These are phyloP conservation scores for Stevia rebaudiana DNA, from an alignment of 140 eudicot genomes.

Conservation along the genomic window DNA sequence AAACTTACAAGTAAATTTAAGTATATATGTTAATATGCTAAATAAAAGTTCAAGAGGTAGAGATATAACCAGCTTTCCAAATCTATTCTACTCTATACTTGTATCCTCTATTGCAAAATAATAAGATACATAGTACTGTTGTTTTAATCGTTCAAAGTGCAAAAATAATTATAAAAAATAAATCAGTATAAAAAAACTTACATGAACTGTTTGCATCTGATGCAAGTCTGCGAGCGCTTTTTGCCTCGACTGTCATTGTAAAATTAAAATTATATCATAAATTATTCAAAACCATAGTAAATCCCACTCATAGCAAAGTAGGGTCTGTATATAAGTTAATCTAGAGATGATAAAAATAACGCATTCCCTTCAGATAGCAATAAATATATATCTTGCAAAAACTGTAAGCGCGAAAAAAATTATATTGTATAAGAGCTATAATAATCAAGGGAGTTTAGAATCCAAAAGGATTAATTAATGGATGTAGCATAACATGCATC, in stretches of 20 bases:
- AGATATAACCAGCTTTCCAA: background rate
- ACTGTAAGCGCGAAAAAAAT: background rate
- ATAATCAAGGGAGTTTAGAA: background rate
- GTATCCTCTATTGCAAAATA: background rate
- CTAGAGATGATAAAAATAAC: background rate
- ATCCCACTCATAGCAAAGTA: too few species aligned
- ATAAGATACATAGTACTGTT: background rate
- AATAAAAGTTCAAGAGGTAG: background rate
- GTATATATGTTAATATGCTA: background rate
- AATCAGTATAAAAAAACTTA: constrained; percentile 14
- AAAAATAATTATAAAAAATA: background rate
- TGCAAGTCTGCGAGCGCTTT: constrained; percentile 61
- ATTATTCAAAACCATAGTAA: constrained; percentile 5
- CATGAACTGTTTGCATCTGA: constrained; percentile 43
- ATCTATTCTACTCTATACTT: background rate
- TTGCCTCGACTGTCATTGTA: constrained; percentile 47
- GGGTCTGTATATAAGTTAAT: too few species aligned
- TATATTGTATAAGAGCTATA: background rate
- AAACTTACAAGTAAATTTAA: background rate
- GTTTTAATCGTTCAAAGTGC: background rate
- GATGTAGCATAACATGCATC: background rate
- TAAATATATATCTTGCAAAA: background rate
- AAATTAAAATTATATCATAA: background rate
- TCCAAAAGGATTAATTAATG: background rate
- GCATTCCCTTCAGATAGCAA: background rate